Conservation (phyloP, 1,284 basidiomycete genomes). For the Microstroma glucosiphilum region DNA sequence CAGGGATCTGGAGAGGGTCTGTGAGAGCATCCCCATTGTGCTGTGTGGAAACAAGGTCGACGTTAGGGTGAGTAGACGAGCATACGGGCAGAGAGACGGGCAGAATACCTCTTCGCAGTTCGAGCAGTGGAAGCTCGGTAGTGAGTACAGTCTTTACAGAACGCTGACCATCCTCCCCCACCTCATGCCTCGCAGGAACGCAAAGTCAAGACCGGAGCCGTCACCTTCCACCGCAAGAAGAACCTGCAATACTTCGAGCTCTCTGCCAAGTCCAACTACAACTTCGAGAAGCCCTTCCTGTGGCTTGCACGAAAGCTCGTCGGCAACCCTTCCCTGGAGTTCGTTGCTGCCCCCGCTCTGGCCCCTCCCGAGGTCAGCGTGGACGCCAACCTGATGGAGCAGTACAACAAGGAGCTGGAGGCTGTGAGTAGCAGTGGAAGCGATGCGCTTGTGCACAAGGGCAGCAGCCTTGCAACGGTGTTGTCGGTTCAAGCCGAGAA, state of each 20-base stretch:
- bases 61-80: conserved; percentile 64
- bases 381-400: conserved; percentile 71
- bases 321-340: conserved; percentile 83
- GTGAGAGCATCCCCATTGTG: conserved; percentile 98
- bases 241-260: conserved; percentile 99
- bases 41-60: conserved; percentile 99
- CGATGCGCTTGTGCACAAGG: neutral
- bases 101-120: too few species aligned
- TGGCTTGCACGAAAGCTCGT: conserved; percentile 98
- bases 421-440: conserved; percentile 17
- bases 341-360: conserved; percentile 92
- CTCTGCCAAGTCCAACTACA: conserved; percentile 99
- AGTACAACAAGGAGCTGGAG: conserved; percentile 76
- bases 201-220: conserved; percentile 97
- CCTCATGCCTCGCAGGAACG: conserved; percentile 65
- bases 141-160: neutral
- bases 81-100: conserved; percentile 49
- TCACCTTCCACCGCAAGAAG: conserved; percentile 99
- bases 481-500: neutral
- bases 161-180: conserved; percentile 8
- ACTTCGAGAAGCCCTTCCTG: conserved; percentile 99
- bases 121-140: too few species aligned
- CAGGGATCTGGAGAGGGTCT: conserved; percentile 97
- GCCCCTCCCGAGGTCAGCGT: conserved; percentile 87
- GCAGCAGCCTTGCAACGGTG: neutral